These are phyloP conservation scores for Sugiyamaella grinbergsii DNA, from an alignment of 1,139 yeast species.

Conservation along the genomic window DNA sequence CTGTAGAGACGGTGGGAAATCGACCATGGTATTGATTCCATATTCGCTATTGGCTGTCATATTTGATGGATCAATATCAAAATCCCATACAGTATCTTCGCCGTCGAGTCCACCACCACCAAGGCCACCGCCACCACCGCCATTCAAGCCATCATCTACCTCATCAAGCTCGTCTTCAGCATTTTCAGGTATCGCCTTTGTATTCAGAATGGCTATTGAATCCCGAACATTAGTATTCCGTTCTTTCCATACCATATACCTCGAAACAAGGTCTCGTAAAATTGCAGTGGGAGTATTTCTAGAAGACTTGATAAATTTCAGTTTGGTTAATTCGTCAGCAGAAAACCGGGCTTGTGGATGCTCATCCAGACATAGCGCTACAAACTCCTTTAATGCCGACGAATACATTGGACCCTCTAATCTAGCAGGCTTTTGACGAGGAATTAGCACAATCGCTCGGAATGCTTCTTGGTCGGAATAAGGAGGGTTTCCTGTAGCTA, in stretches of 20 bases:
- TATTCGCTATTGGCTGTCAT: neutral
- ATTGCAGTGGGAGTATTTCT: conserved; percentile 60
- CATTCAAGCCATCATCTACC: conserved; percentile 36
- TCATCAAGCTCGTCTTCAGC: conserved; percentile 41
- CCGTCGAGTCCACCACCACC: conserved; percentile 35
- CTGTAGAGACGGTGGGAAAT: conserved; percentile 14
- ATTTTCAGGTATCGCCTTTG: conserved; percentile 27
- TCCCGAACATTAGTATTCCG: conserved; percentile 39
- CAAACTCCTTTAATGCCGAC: conserved; percentile 74
- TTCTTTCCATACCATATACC: conserved; percentile 71
- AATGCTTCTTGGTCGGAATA: conserved; percentile 93
- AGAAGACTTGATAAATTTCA: conserved; percentile 68
- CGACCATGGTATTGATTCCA: conserved; percentile 16
- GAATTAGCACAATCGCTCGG: conserved; percentile 92
- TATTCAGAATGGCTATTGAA: conserved; percentile 35
- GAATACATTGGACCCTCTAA: conserved; percentile 89
- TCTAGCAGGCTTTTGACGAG: conserved; percentile 91
- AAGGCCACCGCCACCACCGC: conserved; percentile 26
- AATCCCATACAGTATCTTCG: conserved; percentile 47
- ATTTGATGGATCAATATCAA: conserved; percentile 35
- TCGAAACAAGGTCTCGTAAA: conserved; percentile 74
- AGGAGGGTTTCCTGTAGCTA: conserved; percentile 97
- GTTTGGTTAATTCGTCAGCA: conserved; percentile 80
- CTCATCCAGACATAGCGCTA: conserved; percentile 91
- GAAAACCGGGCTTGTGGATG: conserved; percentile 84